phyloP scores from a whole-genome alignment of 2,329 filamentous ascomycete genomes.

The Beauveria pseudobassiana region DNA sequence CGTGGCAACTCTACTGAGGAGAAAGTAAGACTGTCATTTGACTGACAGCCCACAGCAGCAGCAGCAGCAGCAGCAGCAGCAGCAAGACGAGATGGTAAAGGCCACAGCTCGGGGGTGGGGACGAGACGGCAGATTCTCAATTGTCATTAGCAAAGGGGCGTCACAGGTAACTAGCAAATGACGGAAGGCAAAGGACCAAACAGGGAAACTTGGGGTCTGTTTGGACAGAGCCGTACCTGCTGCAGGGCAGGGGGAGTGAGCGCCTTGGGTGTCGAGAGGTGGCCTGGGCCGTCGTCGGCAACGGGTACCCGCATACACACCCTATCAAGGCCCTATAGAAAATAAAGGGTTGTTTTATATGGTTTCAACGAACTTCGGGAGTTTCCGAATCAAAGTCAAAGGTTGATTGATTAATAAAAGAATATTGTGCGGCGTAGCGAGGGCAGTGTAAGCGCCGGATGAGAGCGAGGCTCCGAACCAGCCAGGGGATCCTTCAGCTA shows the following conservation, averaged over 20 bases:
- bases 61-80: neutral
- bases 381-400: neutral
- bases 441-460: conserved; percentile 1
- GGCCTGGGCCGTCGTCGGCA: conserved; percentile 7
- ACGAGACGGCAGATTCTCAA: conserved; percentile 4
- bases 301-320: conserved; percentile 9
- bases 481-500: neutral
- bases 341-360: conserved; percentile 1
- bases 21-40: conserved; percentile 7
- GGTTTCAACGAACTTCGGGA: neutral
- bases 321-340: neutral
- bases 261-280: conserved; percentile 9
- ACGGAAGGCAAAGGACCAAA: conserved; percentile 9
- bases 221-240: conserved; percentile 8
- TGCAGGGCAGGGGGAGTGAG: neutral
- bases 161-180: conserved; percentile 6
- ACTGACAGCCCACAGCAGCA: neutral
- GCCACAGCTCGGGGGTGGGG: conserved; percentile 5
- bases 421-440: neutral
- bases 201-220: conserved; percentile 7
- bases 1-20: conserved; percentile 4
- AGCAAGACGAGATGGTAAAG: neutral
- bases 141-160: conserved; percentile 5
- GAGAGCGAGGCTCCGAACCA: neutral
- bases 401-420: neutral